Evolutionary conservation across 306 rosid species (phyloP).

Genomic region (Mucuna pruriens): DNA sequence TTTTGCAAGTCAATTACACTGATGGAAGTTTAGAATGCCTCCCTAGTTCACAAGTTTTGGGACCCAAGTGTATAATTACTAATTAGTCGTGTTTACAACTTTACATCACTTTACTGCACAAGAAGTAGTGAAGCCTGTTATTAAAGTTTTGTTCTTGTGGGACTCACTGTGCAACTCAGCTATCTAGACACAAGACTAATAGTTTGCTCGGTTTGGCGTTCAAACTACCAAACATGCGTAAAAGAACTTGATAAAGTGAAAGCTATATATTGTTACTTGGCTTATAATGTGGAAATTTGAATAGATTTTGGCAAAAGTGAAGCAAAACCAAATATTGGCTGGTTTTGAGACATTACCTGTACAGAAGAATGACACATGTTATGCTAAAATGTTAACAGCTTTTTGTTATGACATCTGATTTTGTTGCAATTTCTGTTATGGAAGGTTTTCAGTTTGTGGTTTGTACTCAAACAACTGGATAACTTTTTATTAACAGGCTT

Average conservation of each 20-base stretch:
- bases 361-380: background rate
- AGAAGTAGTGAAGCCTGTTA: background rate
- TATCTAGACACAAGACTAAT: background rate
- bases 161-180: background rate
- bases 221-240: too few species aligned
- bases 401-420: constrained; percentile 5
- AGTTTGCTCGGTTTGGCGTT: too few species aligned
- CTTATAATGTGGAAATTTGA: too few species aligned
- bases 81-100: constrained; percentile 25
- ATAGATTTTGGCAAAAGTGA: too few species aligned
- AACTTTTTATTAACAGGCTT: constrained; percentile 57
- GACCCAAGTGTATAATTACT: background rate
- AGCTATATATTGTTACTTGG: too few species aligned
- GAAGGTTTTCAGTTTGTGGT: constrained; percentile 22
- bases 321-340: too few species aligned
- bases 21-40: background rate
- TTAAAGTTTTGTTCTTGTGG: background rate
- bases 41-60: background rate
- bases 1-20: background rate
- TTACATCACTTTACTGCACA: background rate
- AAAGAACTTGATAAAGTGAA: too few species aligned
- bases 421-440: constrained; percentile 26
- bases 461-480: constrained; percentile 25
- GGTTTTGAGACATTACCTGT: constrained; percentile 12
- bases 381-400: constrained; percentile 15